Percentiles rank a stretch among this genome's conserved stretches.
phyloP scores from a whole-genome alignment of 176 grass and related monocot genomes.

The Aegilops umbellulata region DNA sequence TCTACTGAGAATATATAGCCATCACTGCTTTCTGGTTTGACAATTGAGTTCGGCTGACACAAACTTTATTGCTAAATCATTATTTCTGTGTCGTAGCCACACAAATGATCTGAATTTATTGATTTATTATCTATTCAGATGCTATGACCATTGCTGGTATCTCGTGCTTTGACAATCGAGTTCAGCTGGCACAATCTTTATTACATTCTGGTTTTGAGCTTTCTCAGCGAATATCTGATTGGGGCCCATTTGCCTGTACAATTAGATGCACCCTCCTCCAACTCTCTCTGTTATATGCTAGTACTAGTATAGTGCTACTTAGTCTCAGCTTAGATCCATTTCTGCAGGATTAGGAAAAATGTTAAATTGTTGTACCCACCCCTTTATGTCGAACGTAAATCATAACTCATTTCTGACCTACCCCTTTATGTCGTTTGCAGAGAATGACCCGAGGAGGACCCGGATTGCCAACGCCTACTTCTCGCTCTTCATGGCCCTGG shows the following conservation, averaged over 20 bases:
- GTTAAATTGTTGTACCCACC: background rate
- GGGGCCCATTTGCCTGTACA: too few relatives aligned
- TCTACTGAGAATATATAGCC: too few relatives aligned
- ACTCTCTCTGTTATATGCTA: background rate
- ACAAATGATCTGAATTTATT: background rate
- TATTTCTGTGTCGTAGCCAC: background rate
- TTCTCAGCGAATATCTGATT: background rate
- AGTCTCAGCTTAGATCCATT: background rate
- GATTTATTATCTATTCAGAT: background rate
- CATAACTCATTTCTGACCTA: too few relatives aligned
- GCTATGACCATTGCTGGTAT: background rate
- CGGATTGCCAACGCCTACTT: constrained; percentile 97
- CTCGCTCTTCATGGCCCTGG: constrained; percentile 95
- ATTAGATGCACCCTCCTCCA: background rate
- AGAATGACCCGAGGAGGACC: constrained; percentile 79
- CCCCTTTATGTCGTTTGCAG: constrained; percentile 32
- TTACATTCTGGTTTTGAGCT: background rate
- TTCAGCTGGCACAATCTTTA: background rate
- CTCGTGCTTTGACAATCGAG: background rate
- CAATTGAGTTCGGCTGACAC: background rate
- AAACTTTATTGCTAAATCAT: background rate
- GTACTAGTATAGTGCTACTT: background rate
- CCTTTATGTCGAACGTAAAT: too few relatives aligned
- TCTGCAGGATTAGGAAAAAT: background rate
- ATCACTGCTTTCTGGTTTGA: background rate